Evolutionary conservation across 2,329 filamentous ascomycete genomes (phyloP).

Genomic region (Penicillium sp.): DNA sequence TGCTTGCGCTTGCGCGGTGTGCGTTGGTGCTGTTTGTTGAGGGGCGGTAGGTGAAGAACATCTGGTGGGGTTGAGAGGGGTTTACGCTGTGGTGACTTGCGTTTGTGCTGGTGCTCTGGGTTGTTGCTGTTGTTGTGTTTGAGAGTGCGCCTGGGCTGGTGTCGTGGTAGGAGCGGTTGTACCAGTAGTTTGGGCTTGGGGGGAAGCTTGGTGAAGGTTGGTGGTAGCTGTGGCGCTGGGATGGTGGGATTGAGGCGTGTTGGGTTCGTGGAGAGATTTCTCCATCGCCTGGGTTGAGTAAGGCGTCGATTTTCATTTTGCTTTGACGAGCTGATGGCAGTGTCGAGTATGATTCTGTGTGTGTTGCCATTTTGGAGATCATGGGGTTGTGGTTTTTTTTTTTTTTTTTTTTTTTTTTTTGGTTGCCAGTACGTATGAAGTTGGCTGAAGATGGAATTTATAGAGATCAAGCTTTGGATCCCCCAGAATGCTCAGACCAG

Average conservation of each 20-base stretch:
- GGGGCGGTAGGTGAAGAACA: slow-evolving; percentile 5
- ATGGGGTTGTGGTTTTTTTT: neutral
- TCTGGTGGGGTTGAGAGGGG: neutral
- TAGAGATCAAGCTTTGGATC: neutral
- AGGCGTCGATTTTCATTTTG: slow-evolving; percentile 37
- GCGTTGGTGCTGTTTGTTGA: neutral
- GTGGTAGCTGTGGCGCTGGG: slow-evolving; percentile 17
- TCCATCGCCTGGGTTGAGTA: slow-evolving; percentile 34
- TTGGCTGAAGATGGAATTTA: neutral
- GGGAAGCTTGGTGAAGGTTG: slow-evolving; percentile 33
- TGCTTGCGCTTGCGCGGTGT: slow-evolving; percentile 10
- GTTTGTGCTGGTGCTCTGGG: slow-evolving; percentile 17
- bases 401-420: too few species aligned
- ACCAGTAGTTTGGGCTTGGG: slow-evolving; percentile 32
- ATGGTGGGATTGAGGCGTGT: slow-evolving; percentile 16
- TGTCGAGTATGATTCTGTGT: slow-evolving; percentile 19
- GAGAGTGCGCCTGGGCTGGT: slow-evolving; percentile 17
- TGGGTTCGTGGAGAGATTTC: slow-evolving; percentile 21
- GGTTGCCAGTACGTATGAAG: neutral
- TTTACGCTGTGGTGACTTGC: neutral
- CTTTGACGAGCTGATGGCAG: slow-evolving; percentile 30
- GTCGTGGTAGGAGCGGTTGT: slow-evolving; percentile 25
- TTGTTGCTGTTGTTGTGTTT: slow-evolving; percentile 18
- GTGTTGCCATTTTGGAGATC: slow-evolving; percentile 16
- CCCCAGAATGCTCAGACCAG: neutral